Base-by-base conservation (phyloP, 2,329 filamentous ascomycete genomes). In the Botryotinia narcissicola region DNA sequence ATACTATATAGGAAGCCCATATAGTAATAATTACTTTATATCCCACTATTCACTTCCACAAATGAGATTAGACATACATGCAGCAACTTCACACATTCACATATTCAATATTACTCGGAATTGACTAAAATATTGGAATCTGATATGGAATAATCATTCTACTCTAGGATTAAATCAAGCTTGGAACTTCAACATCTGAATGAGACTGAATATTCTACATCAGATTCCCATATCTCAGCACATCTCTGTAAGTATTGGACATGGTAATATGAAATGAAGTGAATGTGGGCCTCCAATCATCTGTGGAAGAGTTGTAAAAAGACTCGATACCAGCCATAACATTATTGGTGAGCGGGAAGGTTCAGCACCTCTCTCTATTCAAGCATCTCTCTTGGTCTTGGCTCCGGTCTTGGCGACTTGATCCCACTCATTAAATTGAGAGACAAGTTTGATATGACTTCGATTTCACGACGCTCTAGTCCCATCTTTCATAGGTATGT, bases 331-430 rank as follows among this genome's bases (percentile, higher is more conserved):
- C 12, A 54, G 12, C 12, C 5, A 14, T 2, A 54, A 16, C 16
- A 29, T 1, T n/a, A 0, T 5, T 29, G 48, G 0, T 16, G 25
- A 54, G 25, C 25, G 6, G 2, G 4, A n/a, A 54, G 12, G 29
- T 16, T 3, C 5, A 54, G 12, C 4, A n/a, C 7, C 3, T 54
- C 48, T 14, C 7, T 54, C 5, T 5, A 54, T 14, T n/a, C 10
- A 22, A n/a, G 14, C 14, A 7, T n/a, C 22, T n/a, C 3, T 51
- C 25, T 51, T 14, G 25, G 0, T 51, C 48, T 16, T 54, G 12
- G 16, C 14, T 7, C 48, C 2, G 0, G 0, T 0, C 25, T 54
- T n/a, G 48, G 3, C 12, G 14, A 8, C 4, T n/a, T 54, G 4
- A 29, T 54, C 14, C 7, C 14, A 16, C 9, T 9, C n/a, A 9